Percentiles rank a stretch among this genome's conserved stretches.
Conservation (phyloP, 305 asterid genomes). For the Solanum hybrid region DNA sequence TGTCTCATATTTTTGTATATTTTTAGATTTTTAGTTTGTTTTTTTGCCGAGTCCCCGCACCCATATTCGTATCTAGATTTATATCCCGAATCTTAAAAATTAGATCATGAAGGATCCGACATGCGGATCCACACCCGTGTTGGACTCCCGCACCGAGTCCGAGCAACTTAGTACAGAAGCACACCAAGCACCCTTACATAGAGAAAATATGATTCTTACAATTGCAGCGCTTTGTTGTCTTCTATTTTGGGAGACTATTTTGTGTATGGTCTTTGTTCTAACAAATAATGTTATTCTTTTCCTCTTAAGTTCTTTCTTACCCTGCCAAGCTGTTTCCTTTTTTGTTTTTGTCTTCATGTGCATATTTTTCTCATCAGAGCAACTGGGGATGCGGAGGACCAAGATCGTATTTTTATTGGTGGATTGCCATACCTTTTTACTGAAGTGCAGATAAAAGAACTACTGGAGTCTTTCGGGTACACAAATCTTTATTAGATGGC, state of each 20-base stretch:
- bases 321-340: background rate
- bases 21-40: background rate
- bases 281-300: background rate
- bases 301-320: background rate
- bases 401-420: conserved; percentile 62
- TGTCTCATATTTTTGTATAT: background rate
- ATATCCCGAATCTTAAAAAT: background rate
- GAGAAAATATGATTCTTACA: background rate
- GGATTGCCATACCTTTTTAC: conserved; percentile 63
- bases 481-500: background rate
- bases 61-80: background rate
- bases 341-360: background rate
- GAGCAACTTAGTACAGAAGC: background rate
- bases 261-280: background rate
- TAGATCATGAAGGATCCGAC: background rate
- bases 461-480: conserved; percentile 64
- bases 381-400: conserved; percentile 44
- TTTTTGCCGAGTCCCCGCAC: background rate
- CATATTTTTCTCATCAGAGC: conserved; percentile 1
- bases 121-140: background rate
- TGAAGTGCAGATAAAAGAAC: conserved; percentile 54
- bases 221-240: background rate
- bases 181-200: background rate
- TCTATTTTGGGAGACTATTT: background rate
- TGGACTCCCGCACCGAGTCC: background rate